These are phyloP conservation scores for Sergeia podlipaevii DNA, from an alignment of 208 protist species.

Conservation along the genomic window DNA sequence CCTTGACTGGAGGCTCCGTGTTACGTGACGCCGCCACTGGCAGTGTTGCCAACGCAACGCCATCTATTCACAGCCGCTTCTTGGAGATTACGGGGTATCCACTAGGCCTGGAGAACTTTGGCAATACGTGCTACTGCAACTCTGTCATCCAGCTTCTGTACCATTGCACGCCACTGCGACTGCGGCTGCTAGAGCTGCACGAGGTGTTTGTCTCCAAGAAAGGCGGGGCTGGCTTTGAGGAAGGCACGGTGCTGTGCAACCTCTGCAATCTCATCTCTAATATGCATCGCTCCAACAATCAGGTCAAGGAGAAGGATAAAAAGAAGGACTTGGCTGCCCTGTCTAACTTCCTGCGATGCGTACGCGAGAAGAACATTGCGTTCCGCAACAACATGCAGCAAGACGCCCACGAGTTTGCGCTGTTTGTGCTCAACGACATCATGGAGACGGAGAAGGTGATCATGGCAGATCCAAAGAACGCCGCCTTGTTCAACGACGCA, in stretches of 20 bases:
- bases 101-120: slow-evolving; percentile 87
- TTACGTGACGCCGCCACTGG: slow-evolving; percentile 2
- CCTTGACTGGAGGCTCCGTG: slow-evolving; percentile 1
- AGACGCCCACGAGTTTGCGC: slow-evolving; percentile 90
- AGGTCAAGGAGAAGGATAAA: slow-evolving; percentile 29
- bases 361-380: slow-evolving; percentile 42
- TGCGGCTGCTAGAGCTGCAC: slow-evolving; percentile 70
- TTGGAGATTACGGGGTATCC: slow-evolving; percentile 73
- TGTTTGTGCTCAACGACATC: slow-evolving; percentile 87
- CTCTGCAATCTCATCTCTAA: slow-evolving; percentile 65
- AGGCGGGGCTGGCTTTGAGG: slow-evolving; percentile 53
- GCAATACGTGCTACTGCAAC: slow-evolving; percentile 92
- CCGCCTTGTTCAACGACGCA: slow-evolving; percentile 43
- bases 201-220: slow-evolving; percentile 52
- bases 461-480: slow-evolving; percentile 60
- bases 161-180: slow-evolving; percentile 81
- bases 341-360: slow-evolving; percentile 34
- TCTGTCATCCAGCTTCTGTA: slow-evolving; percentile 89
- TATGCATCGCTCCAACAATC: slow-evolving; percentile 88
- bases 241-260: slow-evolving; percentile 53
- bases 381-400: slow-evolving; percentile 85
- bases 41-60: too few species aligned
- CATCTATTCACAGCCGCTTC: slow-evolving; percentile 51
- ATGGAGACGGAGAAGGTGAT: slow-evolving; percentile 73
- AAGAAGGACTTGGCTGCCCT: slow-evolving; percentile 35